phyloP scores from a whole-genome alignment of 1,284 basidiomycete genomes.

The Sporisorium sorghi region DNA sequence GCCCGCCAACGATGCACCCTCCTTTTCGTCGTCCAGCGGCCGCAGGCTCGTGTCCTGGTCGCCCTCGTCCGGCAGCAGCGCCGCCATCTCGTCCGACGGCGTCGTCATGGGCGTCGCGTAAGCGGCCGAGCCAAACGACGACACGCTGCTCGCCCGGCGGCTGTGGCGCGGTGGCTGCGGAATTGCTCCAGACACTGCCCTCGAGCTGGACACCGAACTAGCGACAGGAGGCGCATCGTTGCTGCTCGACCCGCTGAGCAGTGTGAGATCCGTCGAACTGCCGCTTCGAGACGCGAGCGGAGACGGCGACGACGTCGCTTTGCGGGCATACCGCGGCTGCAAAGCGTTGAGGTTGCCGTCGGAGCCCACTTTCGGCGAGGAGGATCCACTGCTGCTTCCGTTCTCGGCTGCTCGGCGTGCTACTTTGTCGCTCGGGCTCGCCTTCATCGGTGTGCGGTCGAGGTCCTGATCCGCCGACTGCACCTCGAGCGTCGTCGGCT shows the following conservation, averaged over 20 bases:
- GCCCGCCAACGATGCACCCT: constrained; percentile 3
- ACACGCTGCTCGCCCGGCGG: constrained; percentile 48
- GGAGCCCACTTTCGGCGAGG: constrained; percentile 12
- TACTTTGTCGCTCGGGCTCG: constrained; percentile 26
- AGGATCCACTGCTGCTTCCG: constrained; percentile 21
- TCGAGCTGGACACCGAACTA: constrained; percentile 16
- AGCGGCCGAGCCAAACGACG: constrained; percentile 48
- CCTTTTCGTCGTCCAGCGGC: constrained; percentile 21
- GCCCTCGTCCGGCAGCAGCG: constrained; percentile 41
- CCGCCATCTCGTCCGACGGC: constrained; percentile 52
- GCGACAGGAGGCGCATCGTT: constrained; percentile 7
- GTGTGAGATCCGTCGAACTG: constrained; percentile 30
- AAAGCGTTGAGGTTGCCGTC: constrained; percentile 15
- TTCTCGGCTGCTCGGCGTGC: constrained; percentile 11
- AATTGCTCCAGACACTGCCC: constrained; percentile 18
- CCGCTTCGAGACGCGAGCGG: constrained; percentile 43
- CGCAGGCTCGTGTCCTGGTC: constrained; percentile 29
- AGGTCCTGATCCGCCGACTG: constrained; percentile 9
- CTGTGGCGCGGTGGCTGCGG: constrained; percentile 36
- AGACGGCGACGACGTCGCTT: constrained; percentile 33
- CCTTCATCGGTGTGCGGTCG: constrained; percentile 41
- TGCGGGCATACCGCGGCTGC: constrained; percentile 13
- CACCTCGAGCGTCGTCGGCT: constrained; percentile 14
- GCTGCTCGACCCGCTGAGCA: constrained; percentile 11
- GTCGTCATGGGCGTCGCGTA: constrained; percentile 55